Evolutionary conservation across 768 basidiomycete genomes (phyloP).

Genomic region (Podaxis sp.): DNA sequence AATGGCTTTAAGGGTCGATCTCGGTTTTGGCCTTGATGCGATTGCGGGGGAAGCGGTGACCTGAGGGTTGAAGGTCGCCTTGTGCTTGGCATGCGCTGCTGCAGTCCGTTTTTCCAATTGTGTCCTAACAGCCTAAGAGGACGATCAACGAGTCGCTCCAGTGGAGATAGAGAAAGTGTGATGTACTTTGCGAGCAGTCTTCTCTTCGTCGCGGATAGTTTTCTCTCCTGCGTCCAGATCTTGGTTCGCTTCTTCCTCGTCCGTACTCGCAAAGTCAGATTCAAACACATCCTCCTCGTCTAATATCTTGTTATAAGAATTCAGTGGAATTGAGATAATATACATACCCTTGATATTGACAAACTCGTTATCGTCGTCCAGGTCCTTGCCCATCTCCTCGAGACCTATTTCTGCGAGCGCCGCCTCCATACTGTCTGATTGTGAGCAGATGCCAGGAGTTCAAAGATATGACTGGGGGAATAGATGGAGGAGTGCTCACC

Average conservation of each 20-base stretch:
- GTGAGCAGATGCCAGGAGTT: constrained; percentile 14
- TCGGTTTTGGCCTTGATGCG: constrained; percentile 28
- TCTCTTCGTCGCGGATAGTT: constrained; percentile 61
- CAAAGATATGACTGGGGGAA: not conserved
- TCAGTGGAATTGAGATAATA: not conserved
- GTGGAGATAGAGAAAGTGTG: not conserved
- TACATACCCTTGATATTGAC: constrained; percentile 56
- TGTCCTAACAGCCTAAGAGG: constrained; percentile 49
- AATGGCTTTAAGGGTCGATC: constrained; percentile 17
- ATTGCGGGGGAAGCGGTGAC: constrained; percentile 25
- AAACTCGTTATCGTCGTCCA: constrained; percentile 77
- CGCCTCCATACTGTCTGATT: constrained; percentile 61
- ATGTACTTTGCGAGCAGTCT: constrained; percentile 46
- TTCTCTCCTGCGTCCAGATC: constrained; percentile 53
- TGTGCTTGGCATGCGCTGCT: constrained; percentile 64
- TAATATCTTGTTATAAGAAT: constrained; percentile 28
- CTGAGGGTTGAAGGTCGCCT: constrained; percentile 67
- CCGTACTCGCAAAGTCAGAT: constrained; percentile 85
- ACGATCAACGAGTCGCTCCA: not conserved
- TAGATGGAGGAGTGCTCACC: constrained; percentile 39
- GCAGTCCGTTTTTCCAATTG: constrained; percentile 65
- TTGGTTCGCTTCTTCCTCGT: constrained; percentile 64
- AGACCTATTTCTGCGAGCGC: constrained; percentile 70
- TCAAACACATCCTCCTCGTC: constrained; percentile 83
- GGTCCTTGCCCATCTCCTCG: constrained; percentile 56